Evolutionary conservation across 106 monocot genomes (phyloP).

Genomic region (Apostasia shenzhenica): DNA sequence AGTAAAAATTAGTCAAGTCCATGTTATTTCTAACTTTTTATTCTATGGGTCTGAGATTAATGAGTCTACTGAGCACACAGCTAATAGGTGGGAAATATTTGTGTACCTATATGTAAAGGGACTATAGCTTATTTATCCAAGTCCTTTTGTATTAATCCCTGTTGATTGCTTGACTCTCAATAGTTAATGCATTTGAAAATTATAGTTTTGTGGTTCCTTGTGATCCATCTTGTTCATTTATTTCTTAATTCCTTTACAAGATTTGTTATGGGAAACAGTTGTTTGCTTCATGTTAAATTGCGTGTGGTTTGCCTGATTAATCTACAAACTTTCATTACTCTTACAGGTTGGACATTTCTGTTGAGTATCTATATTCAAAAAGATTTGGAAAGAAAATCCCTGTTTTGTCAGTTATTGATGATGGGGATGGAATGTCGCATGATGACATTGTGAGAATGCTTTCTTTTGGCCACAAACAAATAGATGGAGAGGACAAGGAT

Average conservation of each 20-base stretch:
- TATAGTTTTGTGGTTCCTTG: not conserved
- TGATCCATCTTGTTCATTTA: not conserved
- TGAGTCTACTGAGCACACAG: too few species aligned
- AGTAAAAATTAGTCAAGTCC: not conserved
- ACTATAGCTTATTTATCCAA: too few species aligned
- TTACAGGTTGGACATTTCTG: conserved; percentile 52
- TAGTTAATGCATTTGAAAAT: not conserved
- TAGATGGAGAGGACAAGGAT: conserved; percentile 23
- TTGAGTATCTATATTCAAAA: conserved; percentile 46
- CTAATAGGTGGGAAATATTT: too few species aligned
- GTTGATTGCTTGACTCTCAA: not conserved
- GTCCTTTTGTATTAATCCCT: not conserved
- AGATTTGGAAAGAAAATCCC: conserved; percentile 38
- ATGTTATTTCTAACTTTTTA: not conserved
- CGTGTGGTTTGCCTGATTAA: conserved; percentile 1
- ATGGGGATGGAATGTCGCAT: conserved; percentile 68
- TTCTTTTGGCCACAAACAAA: conserved; percentile 55
- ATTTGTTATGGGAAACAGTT: not conserved
- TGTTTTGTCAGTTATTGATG: conserved; percentile 62
- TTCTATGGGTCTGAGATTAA: not conserved
- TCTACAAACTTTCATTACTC: not conserved
- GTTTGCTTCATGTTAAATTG: not conserved
- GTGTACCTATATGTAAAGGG: too few species aligned
- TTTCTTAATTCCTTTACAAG: not conserved
- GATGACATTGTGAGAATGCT: conserved; percentile 62